These are phyloP conservation scores for Stagonosporopsis tanaceti DNA, from an alignment of 2,329 filamentous ascomycete species.

Conservation along the genomic window DNA sequence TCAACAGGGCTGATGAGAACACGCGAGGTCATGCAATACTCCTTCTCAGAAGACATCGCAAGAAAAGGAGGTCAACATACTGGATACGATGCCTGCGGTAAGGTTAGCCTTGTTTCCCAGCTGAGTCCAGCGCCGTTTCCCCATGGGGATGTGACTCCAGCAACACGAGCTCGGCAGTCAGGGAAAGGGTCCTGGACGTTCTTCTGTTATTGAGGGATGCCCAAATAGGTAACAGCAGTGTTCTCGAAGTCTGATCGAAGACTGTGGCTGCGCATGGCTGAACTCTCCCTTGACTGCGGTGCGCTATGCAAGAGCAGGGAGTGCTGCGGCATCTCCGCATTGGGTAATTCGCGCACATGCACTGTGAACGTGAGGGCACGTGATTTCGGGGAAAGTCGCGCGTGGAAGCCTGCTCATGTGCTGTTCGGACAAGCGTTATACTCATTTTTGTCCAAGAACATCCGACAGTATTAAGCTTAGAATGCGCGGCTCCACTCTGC, in stretches of 20 bases:
- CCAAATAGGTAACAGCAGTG: conserved; percentile 1
- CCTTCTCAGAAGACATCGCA: background rate
- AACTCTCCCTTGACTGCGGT: background rate
- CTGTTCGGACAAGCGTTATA: conserved; percentile 8
- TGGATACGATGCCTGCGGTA: background rate
- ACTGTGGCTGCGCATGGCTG: background rate
- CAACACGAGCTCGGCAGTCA: background rate
- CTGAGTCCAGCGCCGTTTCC: background rate
- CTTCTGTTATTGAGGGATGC: background rate
- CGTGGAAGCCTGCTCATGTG: background rate
- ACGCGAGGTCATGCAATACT: too few species aligned
- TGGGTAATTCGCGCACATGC: conserved; percentile 11
- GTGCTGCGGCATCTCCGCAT: conserved; percentile 14
- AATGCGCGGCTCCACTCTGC: conserved; percentile 1
- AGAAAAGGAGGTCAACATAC: background rate
- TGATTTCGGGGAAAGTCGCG: conserved; percentile 8
- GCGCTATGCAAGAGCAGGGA: background rate
- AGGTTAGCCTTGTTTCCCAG: background rate
- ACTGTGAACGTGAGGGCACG: conserved; percentile 10
- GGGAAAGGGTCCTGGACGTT: background rate
- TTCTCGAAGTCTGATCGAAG: conserved; percentile 5
- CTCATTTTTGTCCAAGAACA: conserved; percentile 12
- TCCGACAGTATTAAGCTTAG: background rate
- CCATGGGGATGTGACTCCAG: background rate
- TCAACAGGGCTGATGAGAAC: too few species aligned